phyloP scores from a whole-genome alignment of 140 eudicot genomes.

The Stevia rebaudiana region DNA sequence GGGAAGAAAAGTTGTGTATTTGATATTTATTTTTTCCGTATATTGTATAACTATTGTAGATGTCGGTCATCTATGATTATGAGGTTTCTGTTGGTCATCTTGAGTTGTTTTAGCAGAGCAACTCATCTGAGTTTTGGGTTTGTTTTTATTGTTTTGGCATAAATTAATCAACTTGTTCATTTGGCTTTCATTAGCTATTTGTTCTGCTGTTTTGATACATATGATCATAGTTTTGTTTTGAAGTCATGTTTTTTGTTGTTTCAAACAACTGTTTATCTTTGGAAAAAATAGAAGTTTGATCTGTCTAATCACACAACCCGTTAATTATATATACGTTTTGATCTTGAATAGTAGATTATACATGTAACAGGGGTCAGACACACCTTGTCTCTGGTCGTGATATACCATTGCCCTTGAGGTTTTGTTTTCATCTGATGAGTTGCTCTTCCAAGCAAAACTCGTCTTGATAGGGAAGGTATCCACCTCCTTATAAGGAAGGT shows the following conservation, averaged over 20 bases:
- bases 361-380: no score
- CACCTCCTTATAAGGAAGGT: no score
- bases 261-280: no score
- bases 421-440: no score
- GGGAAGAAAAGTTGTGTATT: slow-evolving; percentile 20
- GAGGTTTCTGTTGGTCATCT: slow-evolving; percentile 29
- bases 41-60: slow-evolving; percentile 38
- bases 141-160: slow-evolving; percentile 22
- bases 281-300: no score
- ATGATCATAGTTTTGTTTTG: background rate
- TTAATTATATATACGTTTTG: no score
- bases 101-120: slow-evolving; percentile 28
- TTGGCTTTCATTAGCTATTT: background rate
- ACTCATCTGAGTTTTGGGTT: slow-evolving; percentile 73
- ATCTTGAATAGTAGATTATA: no score
- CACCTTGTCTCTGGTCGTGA: no score
- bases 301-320: no score
- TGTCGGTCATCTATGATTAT: slow-evolving; percentile 30
- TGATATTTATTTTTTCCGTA: slow-evolving; percentile 23
- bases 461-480: no score
- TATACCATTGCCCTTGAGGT: no score
- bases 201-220: background rate
- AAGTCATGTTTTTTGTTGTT: background rate
- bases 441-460: no score
- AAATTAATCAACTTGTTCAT: slow-evolving; percentile 16